These are phyloP conservation scores for Beauveria sp. DNA, from an alignment of 2,329 filamentous ascomycete species.

Conservation along the genomic window DNA sequence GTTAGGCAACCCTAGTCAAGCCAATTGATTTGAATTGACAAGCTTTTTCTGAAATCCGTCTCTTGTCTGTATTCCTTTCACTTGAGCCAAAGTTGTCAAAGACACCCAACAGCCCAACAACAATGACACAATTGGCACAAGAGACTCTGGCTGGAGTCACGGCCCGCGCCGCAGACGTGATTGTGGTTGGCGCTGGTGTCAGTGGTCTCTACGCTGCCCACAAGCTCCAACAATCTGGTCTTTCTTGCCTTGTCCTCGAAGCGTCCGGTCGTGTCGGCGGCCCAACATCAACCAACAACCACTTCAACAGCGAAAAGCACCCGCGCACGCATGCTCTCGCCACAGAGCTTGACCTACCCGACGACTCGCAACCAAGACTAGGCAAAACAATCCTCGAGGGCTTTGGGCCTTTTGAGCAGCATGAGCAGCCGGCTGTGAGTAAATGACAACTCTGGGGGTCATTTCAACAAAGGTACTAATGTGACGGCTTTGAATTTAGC, in stretches of 20 bases:
- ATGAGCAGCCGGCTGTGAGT: not conserved
- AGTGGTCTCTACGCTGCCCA: constrained; percentile 20
- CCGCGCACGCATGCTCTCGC: constrained; percentile 6
- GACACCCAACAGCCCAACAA: not conserved
- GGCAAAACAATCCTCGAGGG: not conserved
- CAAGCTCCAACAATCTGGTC: constrained; percentile 17
- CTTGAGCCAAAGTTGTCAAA: not conserved
- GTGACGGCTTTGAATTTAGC: not conserved
- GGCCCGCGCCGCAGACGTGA: constrained; percentile 16
- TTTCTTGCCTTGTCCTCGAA: constrained; percentile 19
- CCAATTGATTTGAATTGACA: constrained; percentile 3
- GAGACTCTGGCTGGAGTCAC: not conserved
- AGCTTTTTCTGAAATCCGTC: not conserved
- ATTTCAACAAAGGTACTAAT: not conserved
- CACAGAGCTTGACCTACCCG: not conserved
- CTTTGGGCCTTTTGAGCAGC: not conserved
- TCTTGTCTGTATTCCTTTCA: not conserved
- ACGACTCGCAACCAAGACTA: not conserved
- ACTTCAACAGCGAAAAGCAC: not conserved
- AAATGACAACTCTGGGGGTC: not conserved
- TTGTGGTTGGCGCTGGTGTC: constrained; percentile 20
- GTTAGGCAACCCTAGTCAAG: not conserved
- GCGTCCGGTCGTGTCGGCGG: not conserved
- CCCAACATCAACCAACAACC: not conserved
- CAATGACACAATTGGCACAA: not conserved